Evolutionary conservation across 202 grass and related monocot genomes (phyloP).

Genomic region (Carex arenaria): DNA sequence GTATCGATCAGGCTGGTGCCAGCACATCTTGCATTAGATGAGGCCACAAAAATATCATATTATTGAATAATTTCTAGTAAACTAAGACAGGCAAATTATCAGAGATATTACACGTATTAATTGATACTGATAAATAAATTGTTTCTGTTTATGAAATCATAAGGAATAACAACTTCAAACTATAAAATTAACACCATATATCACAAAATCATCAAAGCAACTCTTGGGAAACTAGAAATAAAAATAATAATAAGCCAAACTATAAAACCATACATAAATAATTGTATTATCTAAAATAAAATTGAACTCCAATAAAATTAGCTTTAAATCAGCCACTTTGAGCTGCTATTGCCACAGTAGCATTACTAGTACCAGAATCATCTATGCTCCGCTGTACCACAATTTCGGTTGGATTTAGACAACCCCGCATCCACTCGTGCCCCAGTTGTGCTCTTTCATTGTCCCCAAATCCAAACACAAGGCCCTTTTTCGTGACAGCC

Average conservation of each 20-base stretch:
- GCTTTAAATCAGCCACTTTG: constrained; percentile 46
- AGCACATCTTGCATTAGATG: neutral
- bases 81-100: neutral
- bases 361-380: constrained; percentile 20
- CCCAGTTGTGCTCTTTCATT: constrained; percentile 94
- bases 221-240: neutral
- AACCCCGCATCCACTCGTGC: constrained; percentile 70
- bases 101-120: neutral
- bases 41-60: neutral
- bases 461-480: constrained; percentile 96
- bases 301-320: constrained; percentile 28
- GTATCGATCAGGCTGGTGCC: neutral
- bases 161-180: neutral
- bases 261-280: constrained; percentile 19
- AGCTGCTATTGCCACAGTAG: constrained; percentile 49
- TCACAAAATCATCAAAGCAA: constrained; percentile 1
- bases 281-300: constrained; percentile 16
- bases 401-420: constrained; percentile 94
- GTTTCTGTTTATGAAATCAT: neutral
- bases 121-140: neutral
- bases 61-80: neutral
- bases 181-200: neutral
- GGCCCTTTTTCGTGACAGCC: constrained; percentile 76
- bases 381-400: constrained; percentile 59
- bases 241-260: constrained; percentile 16